Percentiles rank a stretch among this genome's conserved stretches.
These are phyloP conservation scores for Epithele typhae DNA, from an alignment of 768 basidiomycete genomes.

Conservation along the genomic window DNA sequence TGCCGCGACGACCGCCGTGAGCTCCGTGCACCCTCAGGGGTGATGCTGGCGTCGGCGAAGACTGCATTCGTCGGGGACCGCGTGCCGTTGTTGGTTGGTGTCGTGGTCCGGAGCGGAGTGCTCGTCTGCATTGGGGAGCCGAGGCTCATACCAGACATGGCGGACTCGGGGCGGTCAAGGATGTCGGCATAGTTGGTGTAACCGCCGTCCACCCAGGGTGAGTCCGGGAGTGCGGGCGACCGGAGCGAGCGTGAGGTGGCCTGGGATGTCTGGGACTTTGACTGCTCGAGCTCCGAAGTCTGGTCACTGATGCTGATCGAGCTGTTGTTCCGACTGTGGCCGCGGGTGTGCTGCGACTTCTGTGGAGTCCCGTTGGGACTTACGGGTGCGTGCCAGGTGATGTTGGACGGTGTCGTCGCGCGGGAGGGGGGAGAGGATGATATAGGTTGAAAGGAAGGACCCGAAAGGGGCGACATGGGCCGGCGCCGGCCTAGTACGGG, in stretches of 20 bases:
- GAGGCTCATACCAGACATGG: conserved; percentile 45
- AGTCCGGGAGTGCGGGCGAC: conserved; percentile 57
- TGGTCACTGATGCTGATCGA: conserved; percentile 24
- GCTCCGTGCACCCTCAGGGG: conserved; percentile 30
- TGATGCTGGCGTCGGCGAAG: conserved; percentile 33
- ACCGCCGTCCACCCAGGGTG: conserved; percentile 42
- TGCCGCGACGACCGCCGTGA: conserved; percentile 54
- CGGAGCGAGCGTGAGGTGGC: conserved; percentile 45
- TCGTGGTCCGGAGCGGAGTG: conserved; percentile 51
- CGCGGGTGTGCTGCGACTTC: conserved; percentile 38
- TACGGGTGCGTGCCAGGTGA: conserved; percentile 58
- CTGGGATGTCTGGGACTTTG: conserved; percentile 33
- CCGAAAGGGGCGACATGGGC: conserved; percentile 70
- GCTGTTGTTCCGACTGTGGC: conserved; percentile 29
- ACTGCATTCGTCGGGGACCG: conserved; percentile 54
- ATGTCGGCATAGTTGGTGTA: too few relatives aligned
- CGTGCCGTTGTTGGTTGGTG: conserved; percentile 56
- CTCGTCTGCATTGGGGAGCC: conserved; percentile 41
- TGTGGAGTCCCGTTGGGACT: conserved; percentile 27
- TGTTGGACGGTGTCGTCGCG: conserved; percentile 65
- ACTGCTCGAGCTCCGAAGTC: conserved; percentile 24
- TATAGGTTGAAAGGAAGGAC: conserved; percentile 56
- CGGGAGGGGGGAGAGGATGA: conserved; percentile 37
- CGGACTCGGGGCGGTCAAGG: conserved; percentile 43
- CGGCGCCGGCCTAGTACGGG: conserved; percentile 57